Percentiles rank a stretch among this genome's conserved stretches.
Evolutionary conservation across 768 basidiomycete species (phyloP).

Genomic region (Dioszegia hungarica): DNA sequence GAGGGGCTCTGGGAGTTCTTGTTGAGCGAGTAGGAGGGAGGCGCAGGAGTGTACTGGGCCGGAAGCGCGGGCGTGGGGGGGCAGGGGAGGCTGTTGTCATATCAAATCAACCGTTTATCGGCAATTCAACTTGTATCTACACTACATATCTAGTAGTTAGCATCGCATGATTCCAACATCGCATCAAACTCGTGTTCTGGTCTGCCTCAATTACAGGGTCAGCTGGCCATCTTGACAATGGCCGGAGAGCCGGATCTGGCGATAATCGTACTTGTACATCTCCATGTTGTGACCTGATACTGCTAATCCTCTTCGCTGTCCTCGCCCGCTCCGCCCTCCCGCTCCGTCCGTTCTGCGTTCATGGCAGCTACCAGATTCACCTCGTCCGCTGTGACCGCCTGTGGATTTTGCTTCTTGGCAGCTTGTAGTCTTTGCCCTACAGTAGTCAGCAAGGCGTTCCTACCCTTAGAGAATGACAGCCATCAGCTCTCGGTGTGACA

Average conservation of each 20-base stretch:
- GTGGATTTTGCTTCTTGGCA: slow-evolving; percentile 35
- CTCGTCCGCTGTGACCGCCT: slow-evolving; percentile 11
- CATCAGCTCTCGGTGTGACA: too few relatives aligned
- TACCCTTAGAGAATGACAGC: neutral
- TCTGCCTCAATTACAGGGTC: too few relatives aligned
- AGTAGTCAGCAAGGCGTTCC: neutral
- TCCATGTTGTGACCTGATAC: too few relatives aligned
- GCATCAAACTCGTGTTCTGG: too few relatives aligned
- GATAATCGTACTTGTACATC: too few relatives aligned
- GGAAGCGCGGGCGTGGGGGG: neutral
- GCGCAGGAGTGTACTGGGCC: too few relatives aligned
- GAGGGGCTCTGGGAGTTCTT: slow-evolving; percentile 82
- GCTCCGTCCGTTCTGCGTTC: slow-evolving; percentile 39
- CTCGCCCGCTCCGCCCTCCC: slow-evolving; percentile 21
- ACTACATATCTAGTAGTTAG: slow-evolving; percentile 4
- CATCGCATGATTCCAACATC: slow-evolving; percentile 11
- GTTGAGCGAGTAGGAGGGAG: slow-evolving; percentile 49
- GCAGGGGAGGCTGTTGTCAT: neutral
- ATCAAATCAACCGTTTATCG: neutral
- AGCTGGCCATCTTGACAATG: too few relatives aligned
- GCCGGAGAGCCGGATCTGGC: too few relatives aligned
- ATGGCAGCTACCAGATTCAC: slow-evolving; percentile 44
- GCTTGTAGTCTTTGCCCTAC: slow-evolving; percentile 45
- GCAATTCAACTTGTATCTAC: slow-evolving; percentile 11
- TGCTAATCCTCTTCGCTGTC: slow-evolving; percentile 26